Evolutionary conservation across 768 basidiomycete species (phyloP), one percentile per base, ranked within the genome.

Genomic region (Lactifluus volemus): DNA sequence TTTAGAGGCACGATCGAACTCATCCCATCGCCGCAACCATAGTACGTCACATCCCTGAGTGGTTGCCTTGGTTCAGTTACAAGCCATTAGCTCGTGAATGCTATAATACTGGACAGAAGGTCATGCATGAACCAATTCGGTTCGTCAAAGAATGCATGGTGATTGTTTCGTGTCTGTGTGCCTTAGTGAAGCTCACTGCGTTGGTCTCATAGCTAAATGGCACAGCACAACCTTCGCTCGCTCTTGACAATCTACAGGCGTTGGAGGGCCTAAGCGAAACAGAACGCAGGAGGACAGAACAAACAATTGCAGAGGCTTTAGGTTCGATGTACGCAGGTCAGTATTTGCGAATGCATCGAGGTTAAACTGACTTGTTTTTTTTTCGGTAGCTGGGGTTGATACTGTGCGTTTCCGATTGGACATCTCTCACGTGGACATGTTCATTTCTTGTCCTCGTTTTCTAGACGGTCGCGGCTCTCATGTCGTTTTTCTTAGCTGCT

Each of bases 11-110:
- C 10, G 14, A 12, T 15, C 8, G 11, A 39, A 34, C 32, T 34
- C 32, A 11, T 1, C 39, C 11, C 39, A 39, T 15, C 0, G 1
- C 14, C 11, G 12, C 11, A 11, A 15, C 39, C 39, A 4, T 39
- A 62, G 55, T 62, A 7, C 39, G 50, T 4, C 36, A 58, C 42
- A 56, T 58, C 32, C 60, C 60, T 10, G 55, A 56, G 34, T 50
- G 49, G 60, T 14, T 58, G 14, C 49, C 60, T 4, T 45, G 55
- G 55, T 32, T 61, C 14, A 56, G 60, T 15, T 61, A 44, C 29
- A 42, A 56, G 36, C 60, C 54, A 44, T 42, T 62, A 21, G 60
- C 55, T 8, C 54, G 55, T 48, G 9, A 45, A 12, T 50, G 58
- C n/a, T 17, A 15, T 36, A 42, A 34, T 15, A 5, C 47, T 1